Evolutionary conservation across 352 stramenopile genomes (phyloP).

Genomic region (Plasmopara viticola): DNA sequence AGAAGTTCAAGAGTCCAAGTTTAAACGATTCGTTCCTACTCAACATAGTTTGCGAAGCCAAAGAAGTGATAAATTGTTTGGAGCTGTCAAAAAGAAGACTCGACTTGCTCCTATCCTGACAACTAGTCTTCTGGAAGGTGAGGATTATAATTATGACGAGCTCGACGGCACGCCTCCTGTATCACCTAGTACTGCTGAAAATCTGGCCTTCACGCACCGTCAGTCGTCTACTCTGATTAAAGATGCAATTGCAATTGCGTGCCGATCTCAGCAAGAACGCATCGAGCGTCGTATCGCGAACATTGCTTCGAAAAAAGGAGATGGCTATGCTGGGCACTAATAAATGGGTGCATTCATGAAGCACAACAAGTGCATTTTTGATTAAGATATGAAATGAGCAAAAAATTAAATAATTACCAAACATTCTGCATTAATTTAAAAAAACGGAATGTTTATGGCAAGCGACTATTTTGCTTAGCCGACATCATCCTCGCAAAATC

Average conservation of each 20-base stretch:
- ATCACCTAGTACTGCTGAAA: conserved; percentile 23
- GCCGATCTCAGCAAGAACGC: conserved; percentile 43
- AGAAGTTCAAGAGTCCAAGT: conserved; percentile 5
- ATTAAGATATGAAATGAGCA: background rate
- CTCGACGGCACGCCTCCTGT: conserved; percentile 29
- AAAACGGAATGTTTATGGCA: too few species aligned
- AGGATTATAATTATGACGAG: conserved; percentile 15
- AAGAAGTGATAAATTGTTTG: conserved; percentile 35
- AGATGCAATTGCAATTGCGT: conserved; percentile 45
- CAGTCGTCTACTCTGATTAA: conserved; percentile 42
- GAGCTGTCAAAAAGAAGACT: conserved; percentile 30
- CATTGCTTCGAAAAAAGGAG: conserved; percentile 32
- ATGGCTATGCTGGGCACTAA: conserved; percentile 32
- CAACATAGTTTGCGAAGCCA: conserved; percentile 18
- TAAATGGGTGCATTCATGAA: background rate
- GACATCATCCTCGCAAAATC: too few species aligned
- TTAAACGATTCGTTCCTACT: background rate
- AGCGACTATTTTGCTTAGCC: too few species aligned
- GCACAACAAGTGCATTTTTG: conserved; percentile 17
- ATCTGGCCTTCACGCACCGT: conserved; percentile 24
- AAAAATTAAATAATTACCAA: too few species aligned
- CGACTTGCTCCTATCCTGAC: conserved; percentile 7
- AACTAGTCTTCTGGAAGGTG: conserved; percentile 15
- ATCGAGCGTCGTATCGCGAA: conserved; percentile 59
- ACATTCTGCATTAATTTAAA: too few species aligned